Base-by-base conservation (phyloP, 257 asterid species). In the Scutellaria minor region DNA sequence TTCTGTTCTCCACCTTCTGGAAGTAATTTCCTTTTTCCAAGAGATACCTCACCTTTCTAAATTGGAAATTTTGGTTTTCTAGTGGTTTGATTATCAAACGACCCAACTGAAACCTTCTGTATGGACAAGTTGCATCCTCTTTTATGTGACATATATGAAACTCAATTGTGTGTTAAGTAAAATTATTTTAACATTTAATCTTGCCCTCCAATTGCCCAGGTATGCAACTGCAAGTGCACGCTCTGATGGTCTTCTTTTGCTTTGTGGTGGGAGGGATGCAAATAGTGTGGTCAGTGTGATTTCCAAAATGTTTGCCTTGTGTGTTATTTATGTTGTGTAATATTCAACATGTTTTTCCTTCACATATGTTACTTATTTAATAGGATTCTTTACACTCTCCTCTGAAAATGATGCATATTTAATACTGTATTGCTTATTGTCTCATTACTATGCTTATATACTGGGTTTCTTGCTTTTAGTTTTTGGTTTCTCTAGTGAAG, bases 141-240 rank as follows among this genome's bases (percentile, higher is more conserved):
- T 73, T 22, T 66, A 22, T 64, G 51, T 40, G 71, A 41, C 27
- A 13, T 24, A 6, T 70, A 8, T 53, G 60, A 58, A 54, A 45
- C 77, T 66, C 35, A 46, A 31, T 66, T 66, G 8, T 20, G 78
- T 35, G 22, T 14, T 18, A 57, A 62, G 18, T 68, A 72, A 58
- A 66, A 61, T 67, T 14, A 2, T 70, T 39, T 48, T 77, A 68
- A 70, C 66, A 20, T 75, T 35, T 71, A 75, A 45, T 79, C 60
- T 70, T 69, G 50, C 62, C 63, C 46, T 80, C 59, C 74, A 40
- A 72, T 60, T 57, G 53, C 59, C 52, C 81, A 95, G 99, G 99
- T 95, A 95, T 74, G 98, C 99, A 18, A 95, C 98, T 63, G 98
- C 99, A 65, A 95, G 99, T 79, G 99, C 99, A 13, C 95, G 99